Conservation (phyloP, 208 protist genomes). For the Naegleria fowleri region DNA sequence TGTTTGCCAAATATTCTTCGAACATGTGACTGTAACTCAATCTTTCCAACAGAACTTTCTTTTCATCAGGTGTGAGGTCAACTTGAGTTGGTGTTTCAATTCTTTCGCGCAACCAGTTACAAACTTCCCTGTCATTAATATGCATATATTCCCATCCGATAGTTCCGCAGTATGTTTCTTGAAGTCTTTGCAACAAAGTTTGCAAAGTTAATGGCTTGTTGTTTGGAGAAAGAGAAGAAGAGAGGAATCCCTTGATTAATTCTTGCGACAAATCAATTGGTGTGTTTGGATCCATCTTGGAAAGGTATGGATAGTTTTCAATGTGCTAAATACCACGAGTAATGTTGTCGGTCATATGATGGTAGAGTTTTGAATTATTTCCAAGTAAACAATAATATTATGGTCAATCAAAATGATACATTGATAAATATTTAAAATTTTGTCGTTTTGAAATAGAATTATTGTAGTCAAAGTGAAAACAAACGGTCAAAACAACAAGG, state of each 20-base stretch:
- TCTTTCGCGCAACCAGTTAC: conserved; percentile 77
- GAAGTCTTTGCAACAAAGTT: conserved; percentile 62
- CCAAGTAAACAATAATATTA: neutral
- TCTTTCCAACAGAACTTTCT: conserved; percentile 70
- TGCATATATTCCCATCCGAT: conserved; percentile 90
- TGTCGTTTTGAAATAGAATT: conserved; percentile 61
- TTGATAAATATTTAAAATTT: conserved; percentile 63
- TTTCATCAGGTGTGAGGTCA: conserved; percentile 67
- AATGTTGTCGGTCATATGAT: neutral
- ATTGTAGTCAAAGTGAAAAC: conserved; percentile 42
- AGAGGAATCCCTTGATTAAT: conserved; percentile 59
- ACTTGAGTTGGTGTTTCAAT: conserved; percentile 65
- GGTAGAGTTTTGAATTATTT: neutral
- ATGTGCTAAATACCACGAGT: neutral
- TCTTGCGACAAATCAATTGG: conserved; percentile 63
- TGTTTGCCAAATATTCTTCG: conserved; percentile 84
- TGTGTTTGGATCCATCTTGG: conserved; percentile 17
- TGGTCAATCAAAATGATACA: conserved; percentile 44
- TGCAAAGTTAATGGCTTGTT: conserved; percentile 55
- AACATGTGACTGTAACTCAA: conserved; percentile 83
- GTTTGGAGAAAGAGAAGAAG: conserved; percentile 57
- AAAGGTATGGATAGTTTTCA: neutral
- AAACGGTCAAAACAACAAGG: conserved; percentile 31
- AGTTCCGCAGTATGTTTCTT: conserved; percentile 70
- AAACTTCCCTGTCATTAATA: conserved; percentile 70